Evolutionary conservation across 2,329 filamentous ascomycete genomes (phyloP), one percentile per base, ranked within the genome.

Genomic region (Dactylonectria estremocensis): DNA sequence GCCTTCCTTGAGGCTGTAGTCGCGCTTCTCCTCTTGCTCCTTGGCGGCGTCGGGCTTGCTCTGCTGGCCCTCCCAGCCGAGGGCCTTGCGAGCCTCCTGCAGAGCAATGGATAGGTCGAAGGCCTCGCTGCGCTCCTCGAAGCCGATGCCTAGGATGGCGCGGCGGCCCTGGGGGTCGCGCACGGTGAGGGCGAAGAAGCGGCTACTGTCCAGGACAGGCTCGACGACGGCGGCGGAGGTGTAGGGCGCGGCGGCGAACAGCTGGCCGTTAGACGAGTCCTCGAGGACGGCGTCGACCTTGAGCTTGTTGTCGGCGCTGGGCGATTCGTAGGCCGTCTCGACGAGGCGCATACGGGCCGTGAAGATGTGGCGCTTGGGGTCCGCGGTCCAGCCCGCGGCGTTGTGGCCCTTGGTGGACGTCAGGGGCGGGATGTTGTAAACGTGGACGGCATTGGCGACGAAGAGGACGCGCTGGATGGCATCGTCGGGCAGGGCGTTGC

Each of bases 201-300:
- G 89, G 68, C 89, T 91, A 77, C 90, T 93, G 79, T 97, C 94
- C 22, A 93, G 84, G 20, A 93, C 93, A 72, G 93, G 88, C 82
- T 96, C 93, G 53, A 97, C 93, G 7, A 88, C 88, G 18, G 85
- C 85, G 2, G 86, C 79, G 24, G 85, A 82, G 0, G 89, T 91
- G 81, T 97, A 97, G 0, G 95, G 94, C 1, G 92, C 92, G 1
- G 93, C 94, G 52, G 94, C 94, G 80, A 97, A 97, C 22, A 97
- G 86, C 75, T 93, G 88, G 31, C 92, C 93, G 0, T 85, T 90
- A 24, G 85, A 85, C 4, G 91, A 83, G 79, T 97, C 94, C 78
- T 97, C 94, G 53, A 97, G 89, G 31, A 96, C 85, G 69, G 96
- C 87, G 77, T 95, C 93, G 35, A 91, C 89, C 77, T 91, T 92